A percentile compares a stretch with the other conserved stretches of the same genome.
These are phyloP conservation scores for Fusarium verticillioides DNA, from an alignment of 2,329 filamentous ascomycete genomes.

Conservation along the genomic window DNA sequence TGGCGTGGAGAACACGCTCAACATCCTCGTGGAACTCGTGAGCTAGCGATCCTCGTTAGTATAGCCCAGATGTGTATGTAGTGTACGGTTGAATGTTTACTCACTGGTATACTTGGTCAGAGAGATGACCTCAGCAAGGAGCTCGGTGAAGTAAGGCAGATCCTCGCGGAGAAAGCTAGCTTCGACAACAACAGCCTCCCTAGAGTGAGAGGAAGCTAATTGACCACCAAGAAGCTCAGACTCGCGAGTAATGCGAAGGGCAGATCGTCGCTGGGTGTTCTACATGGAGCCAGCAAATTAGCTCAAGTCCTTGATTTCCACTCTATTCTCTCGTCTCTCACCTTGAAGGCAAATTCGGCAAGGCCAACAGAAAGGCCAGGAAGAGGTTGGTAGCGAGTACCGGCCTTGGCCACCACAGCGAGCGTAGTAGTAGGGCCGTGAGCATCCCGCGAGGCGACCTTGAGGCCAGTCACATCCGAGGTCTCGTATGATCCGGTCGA, in stretches of 20 bases:
- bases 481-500: conserved; percentile 86
- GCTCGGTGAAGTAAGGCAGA: conserved; percentile 96
- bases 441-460: conserved; percentile 91
- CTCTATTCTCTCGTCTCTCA: conserved; percentile 49
- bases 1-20: conserved; percentile 77
- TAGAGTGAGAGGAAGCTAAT: conserved; percentile 87
- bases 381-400: conserved; percentile 89
- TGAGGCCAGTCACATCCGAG: conserved; percentile 86
- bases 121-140: conserved; percentile 90
- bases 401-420: conserved; percentile 91
- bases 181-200: conserved; percentile 91
- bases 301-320: conserved; percentile 48
- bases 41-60: conserved; percentile 61
- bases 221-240: conserved; percentile 93
- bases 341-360: conserved; percentile 98
- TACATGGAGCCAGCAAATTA: conserved; percentile 62
- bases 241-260: conserved; percentile 93
- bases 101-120: conserved; percentile 86
- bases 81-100: conserved; percentile 43
- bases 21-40: conserved; percentile 94
- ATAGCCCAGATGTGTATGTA: not conserved
- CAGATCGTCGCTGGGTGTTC: conserved; percentile 89
- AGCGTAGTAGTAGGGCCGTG: conserved; percentile 90
- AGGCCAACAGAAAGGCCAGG: conserved; percentile 91
- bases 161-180: conserved; percentile 96